Conservation (phyloP, 2,329 filamentous ascomycete genomes). For the Aspergillus uvarum region DNA sequence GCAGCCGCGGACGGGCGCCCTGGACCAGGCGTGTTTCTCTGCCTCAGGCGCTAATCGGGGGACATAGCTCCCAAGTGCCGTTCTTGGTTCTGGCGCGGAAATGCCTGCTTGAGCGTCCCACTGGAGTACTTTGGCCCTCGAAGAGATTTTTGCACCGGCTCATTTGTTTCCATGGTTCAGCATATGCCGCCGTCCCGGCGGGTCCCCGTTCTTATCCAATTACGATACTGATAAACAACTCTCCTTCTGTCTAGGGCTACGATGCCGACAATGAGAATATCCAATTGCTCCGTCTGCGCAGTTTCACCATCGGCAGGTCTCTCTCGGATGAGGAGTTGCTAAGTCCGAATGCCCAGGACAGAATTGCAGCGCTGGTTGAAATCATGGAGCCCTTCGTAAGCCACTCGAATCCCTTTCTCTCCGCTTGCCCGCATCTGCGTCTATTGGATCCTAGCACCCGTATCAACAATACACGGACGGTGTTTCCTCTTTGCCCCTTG, state of each 20-base stretch:
- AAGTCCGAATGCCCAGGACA: slow-evolving; percentile 61
- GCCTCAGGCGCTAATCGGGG: slow-evolving; percentile 3
- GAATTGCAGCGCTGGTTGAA: slow-evolving; percentile 63
- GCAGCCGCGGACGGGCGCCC: slow-evolving; percentile 24
- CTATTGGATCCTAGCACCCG: slow-evolving; percentile 25
- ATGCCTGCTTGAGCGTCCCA: slow-evolving; percentile 17
- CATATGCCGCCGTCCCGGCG: slow-evolving; percentile 19
- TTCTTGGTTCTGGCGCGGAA: slow-evolving; percentile 17
- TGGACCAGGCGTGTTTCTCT: slow-evolving; percentile 7
- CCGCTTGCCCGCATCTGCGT: slow-evolving; percentile 24
- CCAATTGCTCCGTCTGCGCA: slow-evolving; percentile 74
- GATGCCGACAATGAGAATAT: slow-evolving; percentile 74
- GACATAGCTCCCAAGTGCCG: not conserved
- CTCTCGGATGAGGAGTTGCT: slow-evolving; percentile 66
- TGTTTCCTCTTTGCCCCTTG: slow-evolving; percentile 13
- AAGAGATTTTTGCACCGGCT: slow-evolving; percentile 34
- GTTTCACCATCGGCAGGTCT: slow-evolving; percentile 70
- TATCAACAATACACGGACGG: slow-evolving; percentile 17
- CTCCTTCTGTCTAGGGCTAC: slow-evolving; percentile 61
- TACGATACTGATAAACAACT: slow-evolving; percentile 21
- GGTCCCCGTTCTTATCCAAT: slow-evolving; percentile 18
- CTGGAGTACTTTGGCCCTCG: slow-evolving; percentile 16
- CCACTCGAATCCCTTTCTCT: slow-evolving; percentile 48
- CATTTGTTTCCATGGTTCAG: slow-evolving; percentile 43
- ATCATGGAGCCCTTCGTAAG: slow-evolving; percentile 79